phyloP scores from a whole-genome alignment of 305 asterid genomes.

The Fraxinus greggii region DNA sequence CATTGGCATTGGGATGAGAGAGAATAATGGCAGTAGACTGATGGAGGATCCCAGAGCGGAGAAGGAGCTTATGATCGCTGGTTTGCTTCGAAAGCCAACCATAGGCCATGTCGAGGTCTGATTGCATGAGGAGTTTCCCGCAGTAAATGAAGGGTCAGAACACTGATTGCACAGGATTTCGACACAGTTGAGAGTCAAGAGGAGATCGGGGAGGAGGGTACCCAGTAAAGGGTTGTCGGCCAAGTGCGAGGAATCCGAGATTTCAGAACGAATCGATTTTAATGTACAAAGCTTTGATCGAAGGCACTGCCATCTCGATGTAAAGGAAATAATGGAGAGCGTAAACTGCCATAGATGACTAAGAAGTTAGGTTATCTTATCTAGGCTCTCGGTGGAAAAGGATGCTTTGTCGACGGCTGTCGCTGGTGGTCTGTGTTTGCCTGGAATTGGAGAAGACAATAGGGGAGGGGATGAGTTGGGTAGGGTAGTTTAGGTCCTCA shows the following conservation, averaged over 20 bases:
- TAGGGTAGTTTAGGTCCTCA: no score
- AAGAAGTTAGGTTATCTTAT: no score
- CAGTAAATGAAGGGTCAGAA: constrained; percentile 43
- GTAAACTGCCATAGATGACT: no score
- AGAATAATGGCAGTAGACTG: constrained; percentile 88
- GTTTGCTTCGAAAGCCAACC: constrained; percentile 70
- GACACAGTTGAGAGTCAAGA: constrained; percentile 56
- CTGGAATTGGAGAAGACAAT: no score
- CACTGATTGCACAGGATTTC: constrained; percentile 49
- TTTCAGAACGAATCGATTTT: constrained; percentile 40
- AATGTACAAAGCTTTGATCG: constrained; percentile 53
- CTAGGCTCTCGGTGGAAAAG: no score
- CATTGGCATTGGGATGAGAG: constrained; percentile 53
- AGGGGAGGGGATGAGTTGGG: no score
- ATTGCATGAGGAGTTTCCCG: constrained; percentile 88
- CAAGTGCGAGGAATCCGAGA: constrained; percentile 67
- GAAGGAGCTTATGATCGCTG: constrained; percentile 67
- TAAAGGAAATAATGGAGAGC: constrained; percentile 46
- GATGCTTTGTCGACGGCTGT: no score
- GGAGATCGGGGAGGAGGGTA: constrained; percentile 52
- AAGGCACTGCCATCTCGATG: constrained; percentile 67
- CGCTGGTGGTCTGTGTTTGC: no score
- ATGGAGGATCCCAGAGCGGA: constrained; percentile 77
- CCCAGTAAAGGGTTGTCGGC: constrained; percentile 55
- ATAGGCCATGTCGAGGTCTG: constrained; percentile 88